Evolutionary conservation across 768 basidiomycete species (phyloP).

Genomic region (Suillus decipiens): DNA sequence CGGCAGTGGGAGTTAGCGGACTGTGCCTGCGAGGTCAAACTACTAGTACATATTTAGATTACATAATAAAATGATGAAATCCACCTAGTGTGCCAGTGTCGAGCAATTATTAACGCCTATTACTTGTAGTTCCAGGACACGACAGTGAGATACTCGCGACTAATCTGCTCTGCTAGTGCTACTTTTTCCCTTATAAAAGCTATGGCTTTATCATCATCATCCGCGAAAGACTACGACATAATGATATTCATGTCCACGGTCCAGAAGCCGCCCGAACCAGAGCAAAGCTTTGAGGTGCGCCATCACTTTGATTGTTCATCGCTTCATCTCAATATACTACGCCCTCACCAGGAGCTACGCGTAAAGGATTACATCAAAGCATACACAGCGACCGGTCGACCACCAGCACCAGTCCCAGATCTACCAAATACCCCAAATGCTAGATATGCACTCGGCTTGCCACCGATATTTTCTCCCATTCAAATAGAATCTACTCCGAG

Average conservation of each 20-base stretch:
- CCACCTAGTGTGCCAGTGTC: background rate
- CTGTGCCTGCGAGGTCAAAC: too few relatives aligned
- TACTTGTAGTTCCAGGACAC: background rate
- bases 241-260: constrained; percentile 1
- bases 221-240: background rate
- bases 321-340: background rate
- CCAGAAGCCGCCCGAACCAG: constrained; percentile 13
- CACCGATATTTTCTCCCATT: constrained; percentile 52
- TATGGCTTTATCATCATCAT: background rate
- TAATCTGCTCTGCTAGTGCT: background rate
- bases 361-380: constrained; percentile 54
- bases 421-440: constrained; percentile 46
- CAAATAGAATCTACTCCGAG: constrained; percentile 12
- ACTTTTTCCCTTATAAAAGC: background rate
- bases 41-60: too few relatives aligned
- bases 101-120: background rate
- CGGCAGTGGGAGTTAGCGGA: too few relatives aligned
- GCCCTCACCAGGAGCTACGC: constrained; percentile 49
- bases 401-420: constrained; percentile 51
- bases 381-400: constrained; percentile 46
- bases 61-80: background rate
- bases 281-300: constrained; percentile 32
- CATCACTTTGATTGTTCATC: background rate
- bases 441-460: constrained; percentile 47
- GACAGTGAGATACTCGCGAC: background rate